Evolutionary conservation across 805 yeast species (phyloP).

Genomic region (Metschnikowia lachancei): DNA sequence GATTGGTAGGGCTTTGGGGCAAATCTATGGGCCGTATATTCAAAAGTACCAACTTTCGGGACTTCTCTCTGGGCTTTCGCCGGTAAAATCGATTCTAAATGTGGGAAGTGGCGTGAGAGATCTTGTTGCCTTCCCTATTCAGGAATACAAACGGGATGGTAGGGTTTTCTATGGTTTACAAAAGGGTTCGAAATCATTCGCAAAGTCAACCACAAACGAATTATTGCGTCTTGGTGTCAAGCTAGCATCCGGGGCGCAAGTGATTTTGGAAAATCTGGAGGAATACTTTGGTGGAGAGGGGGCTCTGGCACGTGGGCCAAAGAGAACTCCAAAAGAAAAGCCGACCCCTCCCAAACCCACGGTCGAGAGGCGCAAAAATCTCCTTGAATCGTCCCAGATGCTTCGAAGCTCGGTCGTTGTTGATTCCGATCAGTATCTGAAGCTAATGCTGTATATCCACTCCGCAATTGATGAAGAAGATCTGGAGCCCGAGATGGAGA

Average conservation of each 20-base stretch:
- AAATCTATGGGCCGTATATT: slow-evolving; percentile 87
- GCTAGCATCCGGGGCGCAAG: slow-evolving; percentile 84
- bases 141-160: slow-evolving; percentile 74
- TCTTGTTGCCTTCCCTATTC: slow-evolving; percentile 67
- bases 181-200: slow-evolving; percentile 70
- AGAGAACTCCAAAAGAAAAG: slow-evolving; percentile 4
- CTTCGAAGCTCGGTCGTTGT: slow-evolving; percentile 22
- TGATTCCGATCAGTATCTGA: slow-evolving; percentile 22
- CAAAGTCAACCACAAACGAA: slow-evolving; percentile 77
- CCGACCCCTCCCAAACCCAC: slow-evolving; percentile 1
- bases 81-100: slow-evolving; percentile 71
- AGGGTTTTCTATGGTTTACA: slow-evolving; percentile 65
- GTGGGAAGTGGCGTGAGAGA: slow-evolving; percentile 78
- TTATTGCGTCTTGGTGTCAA: slow-evolving; percentile 78
- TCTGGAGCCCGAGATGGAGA: slow-evolving; percentile 13
- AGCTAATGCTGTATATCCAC: slow-evolving; percentile 29
- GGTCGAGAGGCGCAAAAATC: slow-evolving; percentile 10
- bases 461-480: slow-evolving; percentile 33
- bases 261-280: slow-evolving; percentile 74
- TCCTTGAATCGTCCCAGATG: slow-evolving; percentile 29
- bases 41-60: slow-evolving; percentile 76
- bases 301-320: slow-evolving; percentile 42
- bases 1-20: slow-evolving; percentile 53
- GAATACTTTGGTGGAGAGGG: slow-evolving; percentile 76
- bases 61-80: slow-evolving; percentile 79